Conservation (phyloP, 164 flowering plant genomes). For the Vitis riparia region DNA sequence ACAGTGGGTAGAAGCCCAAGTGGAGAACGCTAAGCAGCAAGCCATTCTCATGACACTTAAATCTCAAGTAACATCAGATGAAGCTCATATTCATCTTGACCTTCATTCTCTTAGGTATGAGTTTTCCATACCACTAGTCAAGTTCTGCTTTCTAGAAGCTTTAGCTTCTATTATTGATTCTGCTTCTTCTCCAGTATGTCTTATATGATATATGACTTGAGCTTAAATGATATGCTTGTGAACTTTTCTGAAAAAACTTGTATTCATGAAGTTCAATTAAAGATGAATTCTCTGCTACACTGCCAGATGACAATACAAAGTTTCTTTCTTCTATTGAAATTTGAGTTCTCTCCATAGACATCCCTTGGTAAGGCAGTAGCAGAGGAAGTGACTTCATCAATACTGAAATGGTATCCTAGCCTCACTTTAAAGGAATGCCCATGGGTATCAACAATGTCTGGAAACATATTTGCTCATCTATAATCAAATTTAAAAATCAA, state of each 20-base stretch:
- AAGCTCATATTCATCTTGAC: conserved; percentile 96
- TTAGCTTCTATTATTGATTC: neutral
- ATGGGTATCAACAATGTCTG: no score
- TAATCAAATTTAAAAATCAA: no score
- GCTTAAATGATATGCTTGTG: neutral
- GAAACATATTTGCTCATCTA: no score
- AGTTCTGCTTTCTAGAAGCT: neutral
- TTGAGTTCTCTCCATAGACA: neutral
- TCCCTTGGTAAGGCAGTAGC: neutral
- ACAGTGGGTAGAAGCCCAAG: conserved; percentile 99
- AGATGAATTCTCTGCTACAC: neutral
- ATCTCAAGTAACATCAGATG: conserved; percentile 86
- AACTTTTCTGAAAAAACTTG: neutral
- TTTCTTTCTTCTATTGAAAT: neutral
- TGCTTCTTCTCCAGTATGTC: neutral
- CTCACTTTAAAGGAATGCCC: no score
- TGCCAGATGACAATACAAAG: neutral
- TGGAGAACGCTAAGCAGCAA: conserved; percentile 97
- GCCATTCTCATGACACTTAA: conserved; percentile 82
- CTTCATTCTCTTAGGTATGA: conserved; percentile 86
- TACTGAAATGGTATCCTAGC: neutral
- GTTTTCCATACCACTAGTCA: conserved; percentile 1
- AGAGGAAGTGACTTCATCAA: no score
- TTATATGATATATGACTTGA: no score
- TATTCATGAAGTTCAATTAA: neutral